Evolutionary conservation across 257 asterid genomes (phyloP).

Genomic region (Solanum bulbocastanum): DNA sequence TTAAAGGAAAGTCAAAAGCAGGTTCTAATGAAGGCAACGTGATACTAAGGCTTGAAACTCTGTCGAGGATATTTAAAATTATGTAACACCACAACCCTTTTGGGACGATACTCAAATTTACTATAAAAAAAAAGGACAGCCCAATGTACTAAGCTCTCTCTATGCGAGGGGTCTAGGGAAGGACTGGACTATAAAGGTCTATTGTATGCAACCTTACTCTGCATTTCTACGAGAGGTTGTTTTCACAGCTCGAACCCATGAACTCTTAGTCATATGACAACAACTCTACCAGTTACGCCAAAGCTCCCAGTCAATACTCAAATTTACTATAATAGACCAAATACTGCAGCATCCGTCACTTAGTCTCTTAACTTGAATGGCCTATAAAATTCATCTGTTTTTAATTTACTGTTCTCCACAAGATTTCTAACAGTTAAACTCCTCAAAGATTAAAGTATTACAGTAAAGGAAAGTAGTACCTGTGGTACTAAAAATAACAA

Average conservation of each 20-base stretch:
- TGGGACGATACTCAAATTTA: background rate
- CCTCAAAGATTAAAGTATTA: background rate
- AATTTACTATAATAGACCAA: background rate
- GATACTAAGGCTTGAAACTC: background rate
- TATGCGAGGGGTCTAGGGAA: background rate
- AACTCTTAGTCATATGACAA: background rate
- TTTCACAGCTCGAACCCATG: background rate
- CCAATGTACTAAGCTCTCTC: background rate
- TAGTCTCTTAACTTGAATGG: background rate
- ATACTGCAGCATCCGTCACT: background rate
- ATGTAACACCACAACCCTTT: background rate
- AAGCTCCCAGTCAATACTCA: background rate
- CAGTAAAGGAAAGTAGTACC: background rate
- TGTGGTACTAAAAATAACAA: background rate
- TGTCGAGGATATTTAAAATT: background rate
- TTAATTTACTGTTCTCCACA: background rate
- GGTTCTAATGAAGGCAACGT: background rate
- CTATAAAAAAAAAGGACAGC: background rate
- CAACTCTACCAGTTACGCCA: background rate
- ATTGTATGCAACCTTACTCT: background rate
- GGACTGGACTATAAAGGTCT: background rate
- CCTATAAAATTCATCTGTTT: background rate
- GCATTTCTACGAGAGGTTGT: background rate
- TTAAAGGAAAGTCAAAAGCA: conserved; percentile 4
- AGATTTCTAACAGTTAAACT: background rate